These are phyloP conservation scores for Syzygium malaccense DNA, from an alignment of 441 rosid genomes.

Conservation along the genomic window DNA sequence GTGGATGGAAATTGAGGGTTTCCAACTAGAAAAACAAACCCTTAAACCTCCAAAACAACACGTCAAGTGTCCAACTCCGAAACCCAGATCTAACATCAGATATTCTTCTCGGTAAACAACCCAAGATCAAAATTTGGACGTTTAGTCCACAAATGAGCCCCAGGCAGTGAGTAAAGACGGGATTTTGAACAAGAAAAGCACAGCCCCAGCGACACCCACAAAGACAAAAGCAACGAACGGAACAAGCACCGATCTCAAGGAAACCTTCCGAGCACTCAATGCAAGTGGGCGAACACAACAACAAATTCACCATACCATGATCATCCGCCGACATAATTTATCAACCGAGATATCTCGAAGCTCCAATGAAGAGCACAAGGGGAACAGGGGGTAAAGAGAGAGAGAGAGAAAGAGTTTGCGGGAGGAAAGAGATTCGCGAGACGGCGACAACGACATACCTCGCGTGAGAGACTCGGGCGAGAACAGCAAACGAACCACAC, in stretches of 20 bases:
- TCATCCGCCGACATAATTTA: not conserved
- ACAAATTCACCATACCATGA: not conserved
- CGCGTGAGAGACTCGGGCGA: not conserved
- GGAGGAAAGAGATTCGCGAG: not conserved
- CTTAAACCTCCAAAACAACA: not conserved
- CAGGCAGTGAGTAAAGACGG: not conserved
- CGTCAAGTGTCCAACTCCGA: slow-evolving; percentile 8
- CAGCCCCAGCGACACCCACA: not conserved
- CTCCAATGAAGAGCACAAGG: not conserved
- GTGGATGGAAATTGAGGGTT: not conserved
- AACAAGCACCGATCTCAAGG: not conserved
- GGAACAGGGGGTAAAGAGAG: not conserved
- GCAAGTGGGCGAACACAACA: not conserved
- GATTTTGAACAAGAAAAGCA: not conserved
- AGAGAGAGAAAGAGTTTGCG: too few species aligned
- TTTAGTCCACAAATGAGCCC: slow-evolving; percentile 1
- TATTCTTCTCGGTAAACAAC: not conserved
- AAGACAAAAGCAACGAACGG: not conserved
- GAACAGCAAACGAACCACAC: not conserved
- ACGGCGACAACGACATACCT: not conserved
- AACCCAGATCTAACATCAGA: slow-evolving; percentile 9
- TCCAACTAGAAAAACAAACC: not conserved
- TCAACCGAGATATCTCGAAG: not conserved
- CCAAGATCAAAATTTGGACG: not conserved
- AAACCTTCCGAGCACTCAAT: not conserved